Conservation (phyloP, 2,329 filamentous ascomycete species). For the Calonectria multiphialidica region DNA sequence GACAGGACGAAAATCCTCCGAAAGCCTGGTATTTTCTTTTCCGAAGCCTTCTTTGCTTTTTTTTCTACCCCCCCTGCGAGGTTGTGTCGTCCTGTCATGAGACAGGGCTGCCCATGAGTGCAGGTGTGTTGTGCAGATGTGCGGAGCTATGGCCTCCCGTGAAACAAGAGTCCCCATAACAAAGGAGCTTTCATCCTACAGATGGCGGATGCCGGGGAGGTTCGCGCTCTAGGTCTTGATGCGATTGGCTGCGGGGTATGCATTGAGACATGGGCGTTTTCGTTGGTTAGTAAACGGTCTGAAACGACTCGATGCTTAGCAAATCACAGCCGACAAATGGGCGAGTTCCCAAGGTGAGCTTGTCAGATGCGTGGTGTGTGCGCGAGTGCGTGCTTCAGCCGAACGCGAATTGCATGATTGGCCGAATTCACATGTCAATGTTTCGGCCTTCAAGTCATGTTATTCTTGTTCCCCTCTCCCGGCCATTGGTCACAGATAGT, state of each 20-base stretch:
- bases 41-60: background rate
- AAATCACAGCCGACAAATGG: background rate
- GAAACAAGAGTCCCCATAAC: constrained; percentile 15
- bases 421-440: background rate
- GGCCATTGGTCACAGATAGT: background rate
- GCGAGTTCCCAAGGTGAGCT: background rate
- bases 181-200: background rate
- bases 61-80: background rate
- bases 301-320: background rate
- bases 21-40: background rate
- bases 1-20: background rate
- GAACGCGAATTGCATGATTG: background rate
- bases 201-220: background rate
- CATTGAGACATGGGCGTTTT: background rate
- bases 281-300: background rate
- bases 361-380: background rate
- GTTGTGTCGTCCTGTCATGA: background rate
- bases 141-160: constrained; percentile 4
- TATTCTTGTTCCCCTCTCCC: background rate
- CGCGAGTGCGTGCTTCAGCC: background rate
- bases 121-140: constrained; percentile 3
- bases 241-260: background rate
- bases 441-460: background rate
- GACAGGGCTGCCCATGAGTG: background rate
- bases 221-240: background rate